Percentiles rank a stretch among this genome's conserved stretches.
Conservation (phyloP, 257 asterid genomes). For the Ilex asprella region DNA sequence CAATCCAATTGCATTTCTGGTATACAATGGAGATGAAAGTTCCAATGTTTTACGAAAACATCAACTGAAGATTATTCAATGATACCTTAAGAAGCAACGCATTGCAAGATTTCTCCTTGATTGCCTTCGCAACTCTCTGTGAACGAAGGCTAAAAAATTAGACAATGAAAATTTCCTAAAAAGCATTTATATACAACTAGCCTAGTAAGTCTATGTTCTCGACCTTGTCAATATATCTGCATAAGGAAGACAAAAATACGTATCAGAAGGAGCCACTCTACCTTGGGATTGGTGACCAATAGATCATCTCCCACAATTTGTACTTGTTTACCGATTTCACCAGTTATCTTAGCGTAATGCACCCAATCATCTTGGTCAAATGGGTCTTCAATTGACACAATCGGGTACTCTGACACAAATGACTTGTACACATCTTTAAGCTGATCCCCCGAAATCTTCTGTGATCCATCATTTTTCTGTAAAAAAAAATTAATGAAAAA, state of each 20-base stretch:
- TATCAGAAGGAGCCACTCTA: constrained; percentile 5
- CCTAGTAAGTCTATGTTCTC: no score
- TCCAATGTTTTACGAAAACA: no score
- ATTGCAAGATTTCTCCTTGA: constrained; percentile 83
- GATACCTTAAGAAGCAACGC: constrained; percentile 94
- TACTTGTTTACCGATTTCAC: constrained; percentile 67
- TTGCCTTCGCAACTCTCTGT: constrained; percentile 95
- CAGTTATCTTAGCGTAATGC: constrained; percentile 65
- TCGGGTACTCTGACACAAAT: constrained; percentile 75
- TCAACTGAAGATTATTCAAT: background rate
- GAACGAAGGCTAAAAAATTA: background rate
- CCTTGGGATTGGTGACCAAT: constrained; percentile 96
- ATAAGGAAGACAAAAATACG: background rate
- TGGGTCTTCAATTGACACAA: constrained; percentile 93
- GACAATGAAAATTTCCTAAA: constrained; percentile 2
- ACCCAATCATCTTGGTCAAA: constrained; percentile 99
- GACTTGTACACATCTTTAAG: constrained; percentile 92
- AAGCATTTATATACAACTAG: background rate
- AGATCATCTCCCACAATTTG: constrained; percentile 98
- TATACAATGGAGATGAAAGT: no score
- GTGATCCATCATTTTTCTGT: constrained; percentile 77
- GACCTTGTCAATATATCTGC: background rate
- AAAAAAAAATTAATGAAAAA: constrained; percentile 1
- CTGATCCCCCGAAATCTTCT: constrained; percentile 85
- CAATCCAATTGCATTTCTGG: no score